Conservation (phyloP, 2,329 filamentous ascomycete species). For the Fusarium circinatum region DNA sequence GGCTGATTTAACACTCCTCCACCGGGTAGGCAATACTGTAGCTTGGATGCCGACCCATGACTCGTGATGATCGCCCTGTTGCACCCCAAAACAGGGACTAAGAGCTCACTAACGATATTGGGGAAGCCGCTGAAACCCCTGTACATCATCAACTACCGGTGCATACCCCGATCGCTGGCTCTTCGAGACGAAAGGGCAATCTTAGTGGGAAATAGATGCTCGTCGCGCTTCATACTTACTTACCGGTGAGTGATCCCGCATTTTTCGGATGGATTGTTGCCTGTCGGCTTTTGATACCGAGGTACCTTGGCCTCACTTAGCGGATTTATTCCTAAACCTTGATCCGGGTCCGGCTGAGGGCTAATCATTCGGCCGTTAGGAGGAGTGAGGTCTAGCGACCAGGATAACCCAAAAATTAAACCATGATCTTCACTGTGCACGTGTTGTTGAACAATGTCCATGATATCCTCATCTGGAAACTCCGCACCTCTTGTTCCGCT, state of each 20-base stretch:
- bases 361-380: neutral
- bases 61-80: neutral
- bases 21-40: neutral
- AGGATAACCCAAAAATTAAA: neutral
- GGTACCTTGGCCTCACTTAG: neutral
- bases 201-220: neutral
- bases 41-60: fast-evolving
- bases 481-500: neutral
- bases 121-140: neutral
- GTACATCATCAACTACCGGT: neutral
- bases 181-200: neutral
- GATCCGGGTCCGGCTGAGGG: neutral
- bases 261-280: no score
- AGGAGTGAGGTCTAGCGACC: neutral
- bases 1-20: neutral
- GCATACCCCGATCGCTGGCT: neutral
- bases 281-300: neutral
- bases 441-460: neutral
- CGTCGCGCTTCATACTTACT: no score
- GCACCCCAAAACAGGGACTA: neutral
- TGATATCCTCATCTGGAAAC: neutral
- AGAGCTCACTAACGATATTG: neutral
- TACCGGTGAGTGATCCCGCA: no score
- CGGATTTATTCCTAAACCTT: neutral
- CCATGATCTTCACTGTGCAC: fast-evolving